A percentile compares a stretch with the other conserved stretches of the same genome.
Conservation (phyloP, 306 rosid species). For the Clitoria ternatea region DNA sequence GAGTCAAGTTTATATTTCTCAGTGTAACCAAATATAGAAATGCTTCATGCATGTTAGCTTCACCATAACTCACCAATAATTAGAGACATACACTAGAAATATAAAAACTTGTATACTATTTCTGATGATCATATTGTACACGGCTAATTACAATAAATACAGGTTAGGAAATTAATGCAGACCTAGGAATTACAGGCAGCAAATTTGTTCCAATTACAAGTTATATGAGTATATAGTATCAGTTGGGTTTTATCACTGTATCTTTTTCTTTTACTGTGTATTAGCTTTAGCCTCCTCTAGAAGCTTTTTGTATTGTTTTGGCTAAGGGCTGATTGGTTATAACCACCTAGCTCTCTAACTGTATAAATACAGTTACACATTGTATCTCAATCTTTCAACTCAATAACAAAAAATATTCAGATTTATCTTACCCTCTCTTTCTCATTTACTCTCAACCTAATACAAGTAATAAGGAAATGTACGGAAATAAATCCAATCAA, state of each 20-base stretch:
- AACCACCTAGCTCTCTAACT: no score
- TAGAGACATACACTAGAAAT: background rate
- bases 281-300: no score
- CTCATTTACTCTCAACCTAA: no score
- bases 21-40: background rate
- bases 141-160: background rate
- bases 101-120: background rate
- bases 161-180: background rate
- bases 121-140: background rate
- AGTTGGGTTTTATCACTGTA: no score
- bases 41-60: constrained; percentile 2
- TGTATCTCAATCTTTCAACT: no score
- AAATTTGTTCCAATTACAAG: background rate
- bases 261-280: no score
- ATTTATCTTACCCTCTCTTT: no score
- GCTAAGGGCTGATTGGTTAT: no score
- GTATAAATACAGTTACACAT: no score
- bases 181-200: background rate
- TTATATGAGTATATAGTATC: no score
- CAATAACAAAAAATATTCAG: no score
- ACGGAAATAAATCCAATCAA: background rate
- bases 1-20: constrained; percentile 3
- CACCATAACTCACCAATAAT: background rate
- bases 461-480: background rate
- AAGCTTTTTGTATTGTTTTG: no score